Percentiles rank a stretch among this genome's conserved stretches.
These are phyloP conservation scores for Babesia ovata DNA, from an alignment of 169 alveolate genomes.

Conservation along the genomic window DNA sequence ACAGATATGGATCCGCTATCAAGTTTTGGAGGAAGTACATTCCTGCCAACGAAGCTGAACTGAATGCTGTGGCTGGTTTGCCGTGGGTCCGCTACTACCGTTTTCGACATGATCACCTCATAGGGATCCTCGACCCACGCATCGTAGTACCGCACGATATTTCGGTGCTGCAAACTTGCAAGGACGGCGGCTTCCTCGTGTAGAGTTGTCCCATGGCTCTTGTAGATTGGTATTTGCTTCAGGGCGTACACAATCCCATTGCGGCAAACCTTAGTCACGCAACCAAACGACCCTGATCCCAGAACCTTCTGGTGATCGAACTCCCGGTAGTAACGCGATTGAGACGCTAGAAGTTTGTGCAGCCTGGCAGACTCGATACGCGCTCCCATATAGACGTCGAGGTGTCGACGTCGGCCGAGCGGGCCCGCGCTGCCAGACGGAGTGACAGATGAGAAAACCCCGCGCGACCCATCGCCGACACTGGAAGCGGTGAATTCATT, in stretches of 20 bases:
- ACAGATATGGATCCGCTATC: background rate
- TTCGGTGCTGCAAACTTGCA: slow-evolving; percentile 82
- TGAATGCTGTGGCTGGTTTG: slow-evolving; percentile 4
- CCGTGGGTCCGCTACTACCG: slow-evolving; percentile 8
- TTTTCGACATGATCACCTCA: slow-evolving; percentile 53
- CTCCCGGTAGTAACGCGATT: slow-evolving; percentile 78
- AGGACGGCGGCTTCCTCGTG: slow-evolving; percentile 83
- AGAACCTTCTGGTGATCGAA: slow-evolving; percentile 75
- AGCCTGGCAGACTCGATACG: background rate
- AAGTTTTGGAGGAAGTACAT: background rate
- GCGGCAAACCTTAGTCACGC: slow-evolving; percentile 80
- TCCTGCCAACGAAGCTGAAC: background rate
- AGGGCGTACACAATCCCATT: slow-evolving; percentile 78
- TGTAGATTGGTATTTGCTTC: slow-evolving; percentile 72
- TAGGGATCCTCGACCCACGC: slow-evolving; percentile 83
- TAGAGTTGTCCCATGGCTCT: slow-evolving; percentile 40
- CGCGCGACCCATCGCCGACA: background rate
- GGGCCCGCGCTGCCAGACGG: background rate
- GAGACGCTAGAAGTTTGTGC: slow-evolving; percentile 23
- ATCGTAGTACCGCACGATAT: slow-evolving; percentile 83
- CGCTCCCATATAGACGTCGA: background rate
- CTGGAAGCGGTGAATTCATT: background rate
- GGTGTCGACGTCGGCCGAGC: background rate
- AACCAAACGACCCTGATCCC: slow-evolving; percentile 85
- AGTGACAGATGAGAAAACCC: background rate